Conservation (phyloP, 2,329 filamentous ascomycete genomes). For the Arachnomyces sp. region DNA sequence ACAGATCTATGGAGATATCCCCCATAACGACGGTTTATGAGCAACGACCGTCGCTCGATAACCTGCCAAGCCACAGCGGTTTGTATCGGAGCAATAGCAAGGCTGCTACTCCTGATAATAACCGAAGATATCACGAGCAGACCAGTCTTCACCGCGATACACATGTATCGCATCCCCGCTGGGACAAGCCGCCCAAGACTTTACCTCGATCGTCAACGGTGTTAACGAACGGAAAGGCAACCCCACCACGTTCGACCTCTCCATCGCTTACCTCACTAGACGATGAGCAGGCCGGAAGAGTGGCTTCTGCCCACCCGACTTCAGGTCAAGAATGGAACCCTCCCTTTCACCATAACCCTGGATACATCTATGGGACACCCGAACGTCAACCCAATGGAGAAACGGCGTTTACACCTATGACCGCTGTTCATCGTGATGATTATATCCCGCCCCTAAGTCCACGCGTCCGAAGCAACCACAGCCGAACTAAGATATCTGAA, state of each 20-base stretch:
- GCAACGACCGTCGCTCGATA: no score
- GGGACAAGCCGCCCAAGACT: conserved; percentile 16
- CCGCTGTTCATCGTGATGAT: conserved; percentile 9
- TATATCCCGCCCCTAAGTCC: conserved; percentile 17
- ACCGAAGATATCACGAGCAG: no score
- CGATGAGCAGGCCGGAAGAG: conserved; percentile 25
- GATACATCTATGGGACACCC: conserved; percentile 10
- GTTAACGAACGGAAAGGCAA: no score
- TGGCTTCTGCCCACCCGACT: conserved; percentile 5
- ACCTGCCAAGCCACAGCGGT: no score
- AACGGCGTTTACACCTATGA: conserved; percentile 6
- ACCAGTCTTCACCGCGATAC: no score
- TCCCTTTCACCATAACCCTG: conserved; percentile 5
- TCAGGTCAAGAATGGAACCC: no score
- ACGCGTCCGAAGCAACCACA: conserved; percentile 14
- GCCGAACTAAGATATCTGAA: neutral
- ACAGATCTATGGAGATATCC: conserved; percentile 6
- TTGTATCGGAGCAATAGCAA: no score
- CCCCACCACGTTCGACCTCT: conserved; percentile 19
- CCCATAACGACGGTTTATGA: no score
- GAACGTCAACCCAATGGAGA: conserved; percentile 6
- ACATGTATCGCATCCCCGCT: conserved; percentile 1
- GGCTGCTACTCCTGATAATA: no score
- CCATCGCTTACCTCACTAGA: conserved; percentile 33
- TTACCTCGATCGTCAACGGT: conserved; percentile 9